Evolutionary conservation across 1,284 basidiomycete species (phyloP), one percentile per base, ranked within the genome.

Genomic region (Marasmius tenuissimus): DNA sequence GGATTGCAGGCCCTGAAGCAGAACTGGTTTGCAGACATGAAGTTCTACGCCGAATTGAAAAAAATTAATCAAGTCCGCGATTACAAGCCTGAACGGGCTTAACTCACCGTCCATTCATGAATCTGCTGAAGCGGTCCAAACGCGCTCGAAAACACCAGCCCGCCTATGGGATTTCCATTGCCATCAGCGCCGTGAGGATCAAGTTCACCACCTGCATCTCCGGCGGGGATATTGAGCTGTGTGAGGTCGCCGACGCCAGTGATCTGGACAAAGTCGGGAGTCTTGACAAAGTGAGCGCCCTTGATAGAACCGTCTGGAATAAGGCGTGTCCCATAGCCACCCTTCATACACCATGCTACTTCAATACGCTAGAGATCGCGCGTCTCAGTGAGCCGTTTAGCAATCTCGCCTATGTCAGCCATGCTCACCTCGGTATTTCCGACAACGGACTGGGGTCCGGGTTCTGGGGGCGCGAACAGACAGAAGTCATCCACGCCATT

Each of bases 231-330:
- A 69, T 92, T 90, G 63, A 93, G 70, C 63, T 78, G 76, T 6
- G 88, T 90, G 60, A 92, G 72, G 68, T 92, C 83, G 33, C 88
- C 89, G 53, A 81, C 73, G 54, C 87, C 90, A 55, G 85, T 88
- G 60, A 91, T 75, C 71, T 91, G 88, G 27, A 91, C 79, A 69
- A 85, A 92, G 72, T 88, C 85, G 37, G 87, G 83, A 5, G 92
- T 89, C 66, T 82, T 76, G 35, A 89, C 80, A 70, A 87, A 82
- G 71, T 92, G 91, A n/a, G 87, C 92, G 58, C 87, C 86, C 18
- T 76, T 79, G 70, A 94, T 85, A 16, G 90, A 77, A 20, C 89
- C 92, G 61, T 87, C 81, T 20, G 92, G 93, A 66, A 95, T 92
- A 63, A 92, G 73, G 50, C 89, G 86, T 4, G 88, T 86, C 22